Percentiles rank a stretch among this genome's conserved stretches.
Evolutionary conservation across 768 basidiomycete genomes (phyloP).

Genomic region (Collybia nuda): DNA sequence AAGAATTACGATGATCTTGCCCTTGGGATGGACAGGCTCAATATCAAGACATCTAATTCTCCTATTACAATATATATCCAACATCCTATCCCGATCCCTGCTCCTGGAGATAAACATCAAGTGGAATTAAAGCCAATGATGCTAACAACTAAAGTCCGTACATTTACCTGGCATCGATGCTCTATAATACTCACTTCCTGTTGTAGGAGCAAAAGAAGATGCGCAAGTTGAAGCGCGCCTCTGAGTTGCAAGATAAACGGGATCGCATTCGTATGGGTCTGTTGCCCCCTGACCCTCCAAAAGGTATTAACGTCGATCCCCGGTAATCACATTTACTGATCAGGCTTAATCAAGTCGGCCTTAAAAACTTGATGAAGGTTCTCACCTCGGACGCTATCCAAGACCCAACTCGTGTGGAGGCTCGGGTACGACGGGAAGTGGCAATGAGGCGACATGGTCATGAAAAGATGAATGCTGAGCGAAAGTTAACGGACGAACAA

Average conservation of each 20-base stretch:
- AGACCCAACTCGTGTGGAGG: constrained; percentile 97
- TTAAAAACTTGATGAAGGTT: constrained; percentile 97
- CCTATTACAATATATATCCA: constrained; percentile 91
- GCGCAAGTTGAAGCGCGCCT: constrained; percentile 84
- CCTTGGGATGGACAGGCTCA: constrained; percentile 54
- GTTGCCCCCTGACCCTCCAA: constrained; percentile 91
- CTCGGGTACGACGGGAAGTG: constrained; percentile 91
- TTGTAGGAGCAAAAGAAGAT: constrained; percentile 92
- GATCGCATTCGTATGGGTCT: constrained; percentile 96
- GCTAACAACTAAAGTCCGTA: constrained; percentile 81
- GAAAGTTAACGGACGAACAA: constrained; percentile 92
- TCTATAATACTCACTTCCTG: constrained; percentile 12
- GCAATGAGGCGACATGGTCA: constrained; percentile 86
- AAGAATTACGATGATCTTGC: constrained; percentile 78
- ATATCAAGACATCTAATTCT: constrained; percentile 64
- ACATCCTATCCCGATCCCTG: constrained; percentile 95
- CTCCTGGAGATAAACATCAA: constrained; percentile 83
- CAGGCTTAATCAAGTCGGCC: constrained; percentile 58
- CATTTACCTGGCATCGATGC: background rate
- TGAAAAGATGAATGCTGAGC: constrained; percentile 90
- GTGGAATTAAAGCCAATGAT: constrained; percentile 81
- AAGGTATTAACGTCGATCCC: constrained; percentile 53
- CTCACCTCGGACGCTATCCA: constrained; percentile 94
- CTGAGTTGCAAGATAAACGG: constrained; percentile 90
- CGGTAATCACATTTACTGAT: background rate